Base-by-base conservation (phyloP, 176 grass and related monocot species). In the Oryza meridionalis region DNA sequence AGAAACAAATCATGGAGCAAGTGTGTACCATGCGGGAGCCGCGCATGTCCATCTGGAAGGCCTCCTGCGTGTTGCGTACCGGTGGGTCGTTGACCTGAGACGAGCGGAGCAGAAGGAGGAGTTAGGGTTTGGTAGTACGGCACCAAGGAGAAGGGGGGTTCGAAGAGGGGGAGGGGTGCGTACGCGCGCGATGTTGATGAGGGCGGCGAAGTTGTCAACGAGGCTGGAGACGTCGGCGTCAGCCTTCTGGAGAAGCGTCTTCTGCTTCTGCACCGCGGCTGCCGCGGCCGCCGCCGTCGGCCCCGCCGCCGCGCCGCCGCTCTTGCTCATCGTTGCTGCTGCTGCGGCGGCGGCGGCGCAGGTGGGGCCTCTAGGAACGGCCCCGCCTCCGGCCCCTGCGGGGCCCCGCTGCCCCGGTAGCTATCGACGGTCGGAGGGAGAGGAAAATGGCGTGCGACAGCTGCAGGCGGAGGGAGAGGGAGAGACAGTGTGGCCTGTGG, bases 191-290 rank as follows among this genome's bases (percentile, higher is more conserved):
- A 93, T 90, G 87, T 84, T 88, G 85, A 95, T 87, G 66, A 92
- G 91, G 42, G 67, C 29, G 74, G 89, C 88, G 80, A 98, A 92
- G 77, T 93, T 93, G 74, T 95, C 93, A 26, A 98, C 87, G 73
- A 98, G 90, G 85, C 67, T 81, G 59, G 85, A 84, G 47, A 95
- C 76, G 47, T 95, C 96, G 50, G 61, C 42, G 11, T 98, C 96
- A n/a, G 90, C 88, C 25, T 88, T 87, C 83, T 98, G 93, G 31
- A 95, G 87, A 8, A 98, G 85, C 37, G 87, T 50, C 32, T 89
- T 92, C 85, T 98, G 96, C 87, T 98, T 98, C 87, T 98, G 91
- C n/a, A 55, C 91, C 1, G 96, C 93, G 1, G 90, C 86, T 0
- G 88, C 88, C 0, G 95, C 90, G 0, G 95, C 90, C 0, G 82